phyloP scores from a whole-genome alignment of 257 asterid species.

The Solanum gandarillasii region DNA sequence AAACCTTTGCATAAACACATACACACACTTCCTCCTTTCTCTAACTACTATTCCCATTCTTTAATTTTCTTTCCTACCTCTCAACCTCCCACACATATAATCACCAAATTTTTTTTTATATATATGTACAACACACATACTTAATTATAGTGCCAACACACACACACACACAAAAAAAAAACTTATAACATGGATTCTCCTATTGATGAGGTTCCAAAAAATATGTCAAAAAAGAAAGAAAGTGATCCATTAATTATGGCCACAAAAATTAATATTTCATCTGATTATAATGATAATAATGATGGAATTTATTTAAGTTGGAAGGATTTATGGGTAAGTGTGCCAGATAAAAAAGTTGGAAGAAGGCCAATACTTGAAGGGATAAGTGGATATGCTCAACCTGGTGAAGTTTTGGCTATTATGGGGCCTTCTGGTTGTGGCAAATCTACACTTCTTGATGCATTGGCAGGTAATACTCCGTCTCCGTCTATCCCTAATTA shows the following conservation, averaged over 20 bases:
- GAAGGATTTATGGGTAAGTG: conserved; percentile 48
- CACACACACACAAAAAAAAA: no score
- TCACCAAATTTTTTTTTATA: background rate
- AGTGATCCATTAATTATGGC: background rate
- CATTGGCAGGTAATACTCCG: conserved; percentile 31
- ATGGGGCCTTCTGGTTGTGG: conserved; percentile 76
- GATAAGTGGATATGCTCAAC: conserved; percentile 37
- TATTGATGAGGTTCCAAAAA: background rate
- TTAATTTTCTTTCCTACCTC: background rate
- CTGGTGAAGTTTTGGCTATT: conserved; percentile 43
- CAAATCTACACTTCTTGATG: conserved; percentile 60
- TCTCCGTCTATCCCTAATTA: no score
- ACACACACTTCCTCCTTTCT: background rate
- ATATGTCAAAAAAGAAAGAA: background rate
- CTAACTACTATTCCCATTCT: background rate
- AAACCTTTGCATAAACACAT: background rate
- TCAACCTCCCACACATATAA: background rate
- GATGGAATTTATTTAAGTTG: conserved; percentile 38
- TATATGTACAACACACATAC: background rate
- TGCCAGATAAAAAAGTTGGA: conserved; percentile 17
- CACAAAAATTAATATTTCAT: background rate
- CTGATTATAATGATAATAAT: background rate
- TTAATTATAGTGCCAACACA: background rate
- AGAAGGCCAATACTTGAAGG: conserved; percentile 39
- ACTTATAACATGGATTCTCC: background rate